These are phyloP conservation scores for Cytauxzoon felis DNA, from an alignment of 169 alveolate genomes.

Conservation along the genomic window DNA sequence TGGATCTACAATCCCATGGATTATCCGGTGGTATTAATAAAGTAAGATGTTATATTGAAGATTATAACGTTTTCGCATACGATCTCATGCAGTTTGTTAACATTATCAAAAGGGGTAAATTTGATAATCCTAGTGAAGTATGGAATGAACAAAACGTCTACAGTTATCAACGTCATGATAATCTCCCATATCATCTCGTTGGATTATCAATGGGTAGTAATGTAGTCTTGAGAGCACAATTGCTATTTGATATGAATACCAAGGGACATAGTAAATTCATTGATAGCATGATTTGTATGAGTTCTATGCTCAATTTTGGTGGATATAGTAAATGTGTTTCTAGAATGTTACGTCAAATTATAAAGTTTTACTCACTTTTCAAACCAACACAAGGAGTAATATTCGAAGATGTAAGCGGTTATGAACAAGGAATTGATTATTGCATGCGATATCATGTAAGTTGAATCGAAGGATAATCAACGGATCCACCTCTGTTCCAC, in stretches of 20 bases:
- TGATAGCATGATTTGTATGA: constrained; percentile 60
- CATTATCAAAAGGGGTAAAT: constrained; percentile 40
- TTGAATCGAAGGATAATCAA: no score
- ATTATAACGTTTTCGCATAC: constrained; percentile 50
- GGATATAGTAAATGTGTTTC: no score
- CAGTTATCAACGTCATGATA: constrained; percentile 5
- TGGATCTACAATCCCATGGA: constrained; percentile 68
- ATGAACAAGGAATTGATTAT: no score
- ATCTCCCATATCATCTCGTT: constrained; percentile 37
- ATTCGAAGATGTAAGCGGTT: no score
- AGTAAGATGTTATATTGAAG: constrained; percentile 11
- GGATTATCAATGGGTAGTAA: constrained; percentile 73
- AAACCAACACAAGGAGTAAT: no score
- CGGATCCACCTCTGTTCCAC: no score
- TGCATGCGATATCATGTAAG: no score
- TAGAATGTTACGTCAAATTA: no score
- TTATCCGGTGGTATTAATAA: constrained; percentile 59
- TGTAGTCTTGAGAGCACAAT: constrained; percentile 45
- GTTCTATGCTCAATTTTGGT: constrained; percentile 62
- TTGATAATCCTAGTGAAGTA: constrained; percentile 19
- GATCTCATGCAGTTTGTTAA: constrained; percentile 64
- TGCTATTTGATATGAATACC: constrained; percentile 24
- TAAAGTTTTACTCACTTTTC: no score
- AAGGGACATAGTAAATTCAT: constrained; percentile 24
- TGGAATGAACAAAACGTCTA: constrained; percentile 7